Base-by-base conservation (phyloP, 306 rosid genomes). In the Corylus americana region DNA sequence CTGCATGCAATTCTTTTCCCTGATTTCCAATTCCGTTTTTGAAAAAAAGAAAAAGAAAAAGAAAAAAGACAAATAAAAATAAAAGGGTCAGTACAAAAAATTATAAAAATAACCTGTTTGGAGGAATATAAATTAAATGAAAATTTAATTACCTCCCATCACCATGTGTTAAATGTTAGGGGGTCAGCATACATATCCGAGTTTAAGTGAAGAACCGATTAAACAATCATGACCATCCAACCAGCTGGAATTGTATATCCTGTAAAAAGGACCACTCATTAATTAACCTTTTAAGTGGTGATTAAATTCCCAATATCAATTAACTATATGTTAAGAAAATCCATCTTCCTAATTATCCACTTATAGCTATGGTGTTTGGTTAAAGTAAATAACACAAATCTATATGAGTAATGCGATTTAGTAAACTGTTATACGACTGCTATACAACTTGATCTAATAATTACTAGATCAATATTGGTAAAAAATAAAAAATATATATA, bases 211-310 rank as follows among this genome's bases (percentile, higher is more conserved):
- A 54, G 10, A 3, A 25, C 69, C 7, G 75, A 20, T 5, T 75
- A 75, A 68, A 42, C 45, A 1, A 14, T 20, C 55, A 77, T 69
- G 16, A 77, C 55, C 7, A 54, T 8, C 80, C 74, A 77, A 2
- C 50, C 54, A 53, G 25, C 48, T 18, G 80, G 74, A 67, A 77
- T 51, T 54, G 55, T 54, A 22, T 53, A 68, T 77, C 80, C 75
- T 77, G 57, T 49, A 17, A 16, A 55, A 31, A 7, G 13, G 31
- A 45, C 5, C 7, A 7, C 1, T 45, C 11, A 3, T 2, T 45
- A 31, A 31, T 45, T 0, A 45, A 45, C 49, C 49, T 6, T 6
- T 45, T 45, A 45, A 45, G 49, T 31, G 35, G 35, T 0, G 35
- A 31, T 31, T 31, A 31, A 31, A 31, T 31, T 31, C 35, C 35